These are phyloP conservation scores for Panaeolus cyanescens DNA, from an alignment of 768 basidiomycete species.

Conservation along the genomic window DNA sequence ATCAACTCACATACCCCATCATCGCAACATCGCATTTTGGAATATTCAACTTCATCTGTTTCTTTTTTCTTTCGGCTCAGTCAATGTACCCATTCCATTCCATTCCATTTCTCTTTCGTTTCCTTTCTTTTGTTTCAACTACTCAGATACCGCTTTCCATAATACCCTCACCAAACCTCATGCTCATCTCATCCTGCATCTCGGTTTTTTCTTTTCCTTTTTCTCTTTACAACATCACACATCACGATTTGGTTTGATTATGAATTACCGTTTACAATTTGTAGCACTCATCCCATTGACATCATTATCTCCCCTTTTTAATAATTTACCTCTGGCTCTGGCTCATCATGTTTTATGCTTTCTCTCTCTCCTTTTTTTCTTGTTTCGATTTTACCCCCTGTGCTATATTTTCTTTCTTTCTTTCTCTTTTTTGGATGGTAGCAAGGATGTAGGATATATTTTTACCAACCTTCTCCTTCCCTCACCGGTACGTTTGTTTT, in stretches of 20 bases:
- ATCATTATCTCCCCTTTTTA: background rate
- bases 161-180: background rate
- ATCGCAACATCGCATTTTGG: background rate
- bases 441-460: background rate
- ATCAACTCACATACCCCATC: background rate
- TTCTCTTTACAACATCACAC: no score
- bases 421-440: background rate
- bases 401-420: background rate
- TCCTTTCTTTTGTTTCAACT: background rate
- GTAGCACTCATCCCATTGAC: constrained; percentile 1
- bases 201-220: background rate
- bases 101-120: background rate
- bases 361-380: no score
- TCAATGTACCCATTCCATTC: background rate
- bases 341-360: background rate
- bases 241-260: background rate
- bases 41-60: background rate
- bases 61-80: no score
- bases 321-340: background rate
- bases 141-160: background rate
- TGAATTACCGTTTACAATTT: background rate
- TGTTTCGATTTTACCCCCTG: no score
- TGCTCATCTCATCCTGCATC: background rate
- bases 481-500: background rate
- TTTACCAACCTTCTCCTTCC: background rate